Evolutionary conservation across 2,329 filamentous ascomycete species (phyloP).

Genomic region (Fusarium subtropicale): DNA sequence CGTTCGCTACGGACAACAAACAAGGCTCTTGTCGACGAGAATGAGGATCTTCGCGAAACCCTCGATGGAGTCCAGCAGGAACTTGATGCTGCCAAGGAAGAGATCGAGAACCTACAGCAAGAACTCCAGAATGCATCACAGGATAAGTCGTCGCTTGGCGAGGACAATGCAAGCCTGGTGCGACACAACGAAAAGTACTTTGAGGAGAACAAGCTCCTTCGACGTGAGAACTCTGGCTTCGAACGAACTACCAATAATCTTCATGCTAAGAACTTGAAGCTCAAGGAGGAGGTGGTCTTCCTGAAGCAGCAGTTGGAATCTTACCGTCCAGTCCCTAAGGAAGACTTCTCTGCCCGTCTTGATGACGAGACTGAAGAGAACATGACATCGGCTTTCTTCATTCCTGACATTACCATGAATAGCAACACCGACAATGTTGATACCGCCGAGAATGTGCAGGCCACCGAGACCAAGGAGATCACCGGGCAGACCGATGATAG

Average conservation of each 20-base stretch:
- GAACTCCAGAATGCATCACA: conserved; percentile 55
- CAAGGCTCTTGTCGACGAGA: conserved; percentile 57
- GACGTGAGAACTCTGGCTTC: conserved; percentile 61
- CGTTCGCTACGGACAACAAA: conserved; percentile 58
- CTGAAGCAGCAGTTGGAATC: conserved; percentile 60
- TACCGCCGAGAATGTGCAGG: conserved; percentile 48
- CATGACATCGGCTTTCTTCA: conserved; percentile 69
- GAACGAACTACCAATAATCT: conserved; percentile 60
- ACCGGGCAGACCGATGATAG: conserved; percentile 52
- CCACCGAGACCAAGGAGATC: conserved; percentile 50
- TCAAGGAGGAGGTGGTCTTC: conserved; percentile 61
- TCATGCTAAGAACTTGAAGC: conserved; percentile 60
- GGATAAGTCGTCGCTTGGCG: conserved; percentile 59
- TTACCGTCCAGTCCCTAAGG: conserved; percentile 54
- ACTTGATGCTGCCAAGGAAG: conserved; percentile 55
- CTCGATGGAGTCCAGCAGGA: conserved; percentile 57
- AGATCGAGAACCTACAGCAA: conserved; percentile 55
- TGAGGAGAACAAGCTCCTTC: conserved; percentile 63
- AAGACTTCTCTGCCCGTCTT: conserved; percentile 51
- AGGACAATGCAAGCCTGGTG: conserved; percentile 65
- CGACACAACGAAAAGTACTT: conserved; percentile 68
- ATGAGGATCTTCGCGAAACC: conserved; percentile 58
- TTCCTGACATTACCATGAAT: conserved; percentile 68
- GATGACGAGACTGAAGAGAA: conserved; percentile 61
- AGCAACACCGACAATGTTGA: conserved; percentile 48